These are phyloP conservation scores for Sphagnum fallax DNA, from an alignment of 228 moss, liverwort and hornwort species.

Conservation along the genomic window DNA sequence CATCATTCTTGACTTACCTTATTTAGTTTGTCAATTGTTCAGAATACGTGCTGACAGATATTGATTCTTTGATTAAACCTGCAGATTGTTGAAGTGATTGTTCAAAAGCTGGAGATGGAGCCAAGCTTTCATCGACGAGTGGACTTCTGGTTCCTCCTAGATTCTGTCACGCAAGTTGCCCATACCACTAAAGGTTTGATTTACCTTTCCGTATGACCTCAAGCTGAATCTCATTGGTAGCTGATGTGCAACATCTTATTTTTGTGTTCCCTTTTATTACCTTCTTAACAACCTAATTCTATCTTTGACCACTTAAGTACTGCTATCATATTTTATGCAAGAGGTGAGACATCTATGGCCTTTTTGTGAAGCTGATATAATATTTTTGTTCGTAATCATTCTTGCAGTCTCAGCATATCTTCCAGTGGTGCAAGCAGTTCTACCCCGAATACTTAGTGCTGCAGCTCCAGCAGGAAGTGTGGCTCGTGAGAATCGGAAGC, in stretches of 20 bases:
- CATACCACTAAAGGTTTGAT: slow-evolving; percentile 69
- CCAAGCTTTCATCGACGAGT: slow-evolving; percentile 91
- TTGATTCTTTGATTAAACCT: neutral
- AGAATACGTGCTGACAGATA: neutral
- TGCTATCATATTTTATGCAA: too few relatives aligned
- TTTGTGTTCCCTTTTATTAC: too few relatives aligned
- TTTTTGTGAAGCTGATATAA: neutral
- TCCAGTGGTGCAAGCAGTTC: slow-evolving; percentile 71
- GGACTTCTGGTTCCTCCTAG: slow-evolving; percentile 80
- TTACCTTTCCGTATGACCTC: neutral
- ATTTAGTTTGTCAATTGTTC: neutral
- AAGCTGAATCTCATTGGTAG: neutral
- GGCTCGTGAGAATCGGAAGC: slow-evolving; percentile 92
- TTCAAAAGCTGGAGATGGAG: slow-evolving; percentile 77
- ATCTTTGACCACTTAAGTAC: too few relatives aligned
- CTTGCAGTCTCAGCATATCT: slow-evolving; percentile 61
- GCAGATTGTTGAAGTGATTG: slow-evolving; percentile 79
- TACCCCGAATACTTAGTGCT: slow-evolving; percentile 92
- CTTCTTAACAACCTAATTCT: too few relatives aligned
- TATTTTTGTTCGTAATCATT: neutral
- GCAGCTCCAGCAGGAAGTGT: slow-evolving; percentile 92
- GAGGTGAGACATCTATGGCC: too few relatives aligned
- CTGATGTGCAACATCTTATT: too few relatives aligned
- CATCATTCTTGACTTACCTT: neutral
- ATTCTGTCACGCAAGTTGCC: slow-evolving; percentile 83